These are phyloP conservation scores for Trapa bicornis DNA, from an alignment of 345 rosid species.

Conservation along the genomic window DNA sequence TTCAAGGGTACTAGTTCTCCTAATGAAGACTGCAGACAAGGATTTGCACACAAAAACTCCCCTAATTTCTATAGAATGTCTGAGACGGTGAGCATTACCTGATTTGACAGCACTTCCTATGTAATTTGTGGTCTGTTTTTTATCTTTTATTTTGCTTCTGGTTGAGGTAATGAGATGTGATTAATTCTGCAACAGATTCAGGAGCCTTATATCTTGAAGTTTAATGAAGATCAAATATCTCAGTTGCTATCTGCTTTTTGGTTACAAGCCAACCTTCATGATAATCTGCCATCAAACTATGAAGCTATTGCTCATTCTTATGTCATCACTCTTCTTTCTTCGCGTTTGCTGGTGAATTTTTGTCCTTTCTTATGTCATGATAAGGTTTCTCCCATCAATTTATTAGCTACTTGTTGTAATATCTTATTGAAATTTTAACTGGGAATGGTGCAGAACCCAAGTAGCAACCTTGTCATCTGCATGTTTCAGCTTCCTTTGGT, in stretches of 20 bases:
- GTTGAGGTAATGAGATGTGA: neutral
- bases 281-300: constrained; percentile 68
- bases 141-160: neutral
- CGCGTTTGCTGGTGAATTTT: constrained; percentile 50
- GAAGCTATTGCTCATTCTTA: constrained; percentile 94
- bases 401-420: neutral
- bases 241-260: constrained; percentile 82
- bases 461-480: constrained; percentile 42
- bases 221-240: constrained; percentile 78
- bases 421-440: neutral
- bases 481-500: constrained; percentile 83
- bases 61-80: constrained; percentile 60
- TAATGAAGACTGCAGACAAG: constrained; percentile 43
- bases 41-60: constrained; percentile 34
- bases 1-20: constrained; percentile 24
- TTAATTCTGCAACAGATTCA: constrained; percentile 18
- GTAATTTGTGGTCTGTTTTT: constrained; percentile 1
- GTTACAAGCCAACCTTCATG: constrained; percentile 66
- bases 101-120: neutral
- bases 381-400: neutral
- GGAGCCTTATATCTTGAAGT: constrained; percentile 62
- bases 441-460: constrained; percentile 40
- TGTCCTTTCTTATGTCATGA: neutral
- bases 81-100: constrained; percentile 30
- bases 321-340: constrained; percentile 50